phyloP scores from a whole-genome alignment of 1,284 basidiomycete genomes.

The Tranzscheliella williamsii region DNA sequence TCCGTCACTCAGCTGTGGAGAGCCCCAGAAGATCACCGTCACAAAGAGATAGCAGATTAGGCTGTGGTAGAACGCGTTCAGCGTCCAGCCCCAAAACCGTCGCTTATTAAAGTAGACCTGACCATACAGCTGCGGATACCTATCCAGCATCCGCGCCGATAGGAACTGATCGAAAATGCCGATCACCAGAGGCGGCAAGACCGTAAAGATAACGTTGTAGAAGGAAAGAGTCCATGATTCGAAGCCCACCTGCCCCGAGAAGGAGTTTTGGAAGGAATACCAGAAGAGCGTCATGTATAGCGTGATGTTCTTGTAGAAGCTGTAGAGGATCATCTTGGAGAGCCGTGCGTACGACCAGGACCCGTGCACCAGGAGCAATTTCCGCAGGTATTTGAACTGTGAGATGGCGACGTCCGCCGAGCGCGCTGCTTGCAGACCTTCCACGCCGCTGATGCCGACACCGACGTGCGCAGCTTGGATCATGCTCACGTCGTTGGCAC shows the following conservation, averaged over 20 bases:
- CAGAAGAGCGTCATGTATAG: slow-evolving; percentile 98
- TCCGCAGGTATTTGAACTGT: slow-evolving; percentile 95
- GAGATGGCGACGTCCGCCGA: slow-evolving; percentile 96
- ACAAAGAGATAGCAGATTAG: slow-evolving; percentile 87
- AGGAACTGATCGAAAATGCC: slow-evolving; percentile 98
- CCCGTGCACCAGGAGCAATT: slow-evolving; percentile 92
- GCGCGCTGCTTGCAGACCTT: slow-evolving; percentile 95
- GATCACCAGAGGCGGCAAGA: slow-evolving; percentile 94
- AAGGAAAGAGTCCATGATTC: slow-evolving; percentile 94
- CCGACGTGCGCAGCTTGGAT: slow-evolving; percentile 77
- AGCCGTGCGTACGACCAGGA: slow-evolving; percentile 96
- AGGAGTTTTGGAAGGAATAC: slow-evolving; percentile 84
- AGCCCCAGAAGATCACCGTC: slow-evolving; percentile 86
- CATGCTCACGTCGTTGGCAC: slow-evolving; percentile 69
- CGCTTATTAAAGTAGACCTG: slow-evolving; percentile 53
- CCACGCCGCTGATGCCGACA: slow-evolving; percentile 95
- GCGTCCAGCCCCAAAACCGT: slow-evolving; percentile 86
- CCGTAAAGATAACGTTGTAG: slow-evolving; percentile 63
- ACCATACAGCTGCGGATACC: slow-evolving; percentile 91
- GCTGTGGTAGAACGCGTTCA: slow-evolving; percentile 77
- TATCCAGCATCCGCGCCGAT: slow-evolving; percentile 90
- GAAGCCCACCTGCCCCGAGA: slow-evolving; percentile 96
- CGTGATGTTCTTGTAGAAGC: slow-evolving; percentile 76
- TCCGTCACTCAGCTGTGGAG: slow-evolving; percentile 71
- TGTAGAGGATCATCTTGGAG: slow-evolving; percentile 83